Conservation (phyloP, 495 filamentous ascomycete species). For the Jackrogersella minutella region DNA sequence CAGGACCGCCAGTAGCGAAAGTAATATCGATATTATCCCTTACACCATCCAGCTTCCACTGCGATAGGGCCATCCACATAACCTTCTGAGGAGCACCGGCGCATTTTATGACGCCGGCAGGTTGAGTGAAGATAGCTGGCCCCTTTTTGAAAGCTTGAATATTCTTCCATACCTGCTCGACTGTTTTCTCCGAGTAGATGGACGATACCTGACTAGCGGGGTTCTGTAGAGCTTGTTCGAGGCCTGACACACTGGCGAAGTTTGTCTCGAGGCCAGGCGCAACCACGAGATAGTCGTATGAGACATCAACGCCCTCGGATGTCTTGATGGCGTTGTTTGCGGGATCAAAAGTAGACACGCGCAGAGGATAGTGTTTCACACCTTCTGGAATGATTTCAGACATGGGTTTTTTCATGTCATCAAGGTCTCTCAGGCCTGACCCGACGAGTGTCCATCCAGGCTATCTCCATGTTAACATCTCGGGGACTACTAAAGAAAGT, state of each 20-base stretch:
- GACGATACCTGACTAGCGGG: conserved; percentile 65
- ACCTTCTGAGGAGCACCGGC: conserved; percentile 75
- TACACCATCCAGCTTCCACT: conserved; percentile 68
- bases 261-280: conserved; percentile 68
- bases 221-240: conserved; percentile 67
- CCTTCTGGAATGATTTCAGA: conserved; percentile 64
- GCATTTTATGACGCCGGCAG: conserved; percentile 71
- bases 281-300: conserved; percentile 71
- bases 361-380: conserved; percentile 66
- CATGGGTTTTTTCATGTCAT: conserved; percentile 62
- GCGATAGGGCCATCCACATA: conserved; percentile 74
- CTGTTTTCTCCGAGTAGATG: conserved; percentile 69
- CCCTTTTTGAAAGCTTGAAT: conserved; percentile 65
- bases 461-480: conserved; percentile 40
- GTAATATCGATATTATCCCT: conserved; percentile 68
- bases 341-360: conserved; percentile 62
- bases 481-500: neutral
- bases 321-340: conserved; percentile 67
- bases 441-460: conserved; percentile 76
- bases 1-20: conserved; percentile 68
- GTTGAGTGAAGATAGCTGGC: conserved; percentile 73
- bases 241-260: conserved; percentile 63
- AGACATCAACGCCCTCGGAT: conserved; percentile 63
- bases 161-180: conserved; percentile 64
- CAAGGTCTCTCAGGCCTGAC: conserved; percentile 67